phyloP scores from a whole-genome alignment of 2,329 filamentous ascomycete genomes.

The Fusarium napiforme region DNA sequence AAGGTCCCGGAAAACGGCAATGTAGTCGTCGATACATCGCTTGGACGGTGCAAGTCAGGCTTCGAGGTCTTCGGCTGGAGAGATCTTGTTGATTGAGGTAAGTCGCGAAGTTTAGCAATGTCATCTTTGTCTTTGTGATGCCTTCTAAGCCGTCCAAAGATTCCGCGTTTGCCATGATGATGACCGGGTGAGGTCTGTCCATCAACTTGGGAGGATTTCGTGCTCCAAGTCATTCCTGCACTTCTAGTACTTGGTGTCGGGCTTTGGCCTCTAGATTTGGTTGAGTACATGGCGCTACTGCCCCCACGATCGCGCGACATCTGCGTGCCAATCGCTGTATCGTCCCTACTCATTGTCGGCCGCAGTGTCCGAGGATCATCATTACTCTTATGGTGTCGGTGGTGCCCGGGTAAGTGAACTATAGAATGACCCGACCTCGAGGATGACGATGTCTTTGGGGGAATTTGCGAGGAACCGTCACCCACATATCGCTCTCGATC shows the following conservation, averaged over 20 bases:
- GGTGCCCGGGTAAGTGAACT: slow-evolving; percentile 73
- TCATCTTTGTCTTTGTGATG: slow-evolving; percentile 65
- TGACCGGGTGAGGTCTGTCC: slow-evolving; percentile 69
- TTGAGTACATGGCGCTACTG: slow-evolving; percentile 58
- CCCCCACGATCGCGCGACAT: slow-evolving; percentile 62
- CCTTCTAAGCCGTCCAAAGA: slow-evolving; percentile 62
- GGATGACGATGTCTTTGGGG: slow-evolving; percentile 71
- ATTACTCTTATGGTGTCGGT: slow-evolving; percentile 76
- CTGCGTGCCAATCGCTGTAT: slow-evolving; percentile 65
- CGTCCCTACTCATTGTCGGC: slow-evolving; percentile 80
- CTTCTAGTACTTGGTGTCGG: slow-evolving; percentile 82
- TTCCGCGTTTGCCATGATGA: slow-evolving; percentile 62
- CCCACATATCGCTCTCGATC: slow-evolving; percentile 75
- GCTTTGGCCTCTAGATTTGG: slow-evolving; percentile 75
- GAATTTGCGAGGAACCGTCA: slow-evolving; percentile 60
- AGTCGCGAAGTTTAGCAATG: slow-evolving; percentile 56
- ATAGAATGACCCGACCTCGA: slow-evolving; percentile 68
- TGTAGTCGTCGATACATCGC: slow-evolving; percentile 53
- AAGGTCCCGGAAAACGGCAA: slow-evolving; percentile 48
- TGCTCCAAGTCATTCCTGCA: slow-evolving; percentile 56
- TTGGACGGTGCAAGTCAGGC: slow-evolving; percentile 55
- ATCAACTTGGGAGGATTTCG: slow-evolving; percentile 61
- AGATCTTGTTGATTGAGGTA: slow-evolving; percentile 65
- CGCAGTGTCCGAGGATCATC: slow-evolving; percentile 74
- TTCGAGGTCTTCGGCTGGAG: slow-evolving; percentile 63